Base-by-base conservation (phyloP, 1,284 basidiomycete species). In the Ustilago hordei region DNA sequence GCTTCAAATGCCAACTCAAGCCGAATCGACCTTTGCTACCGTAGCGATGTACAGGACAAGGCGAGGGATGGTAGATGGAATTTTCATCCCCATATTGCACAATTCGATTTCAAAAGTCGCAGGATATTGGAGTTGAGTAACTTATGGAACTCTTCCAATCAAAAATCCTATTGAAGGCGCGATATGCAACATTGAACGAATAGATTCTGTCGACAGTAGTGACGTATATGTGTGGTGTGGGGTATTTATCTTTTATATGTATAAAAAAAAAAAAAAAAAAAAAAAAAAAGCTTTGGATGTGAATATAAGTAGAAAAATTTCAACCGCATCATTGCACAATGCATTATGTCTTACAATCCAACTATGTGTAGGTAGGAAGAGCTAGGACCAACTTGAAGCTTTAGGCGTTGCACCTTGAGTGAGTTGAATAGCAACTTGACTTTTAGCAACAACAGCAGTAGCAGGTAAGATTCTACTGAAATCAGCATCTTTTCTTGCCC, bases 381-480 rank as follows among this genome's bases (percentile, higher is more conserved):
- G 23, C 52, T 53, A 77, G 69, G 69, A 77, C 75, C 75, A 77
- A 31, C 69, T 72, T 1, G 66, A 69, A 13, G 62, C 69, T 52
- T 77, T 69, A 2, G 75, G 75, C 7, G 75, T 77, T 13, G 60
- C 65, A 0, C 61, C 69, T 23, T 77, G 66, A 8, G 48, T 66
- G 17, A 75, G 23, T 54, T 74, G 59, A 2, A 74, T 41, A 32
- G 32, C 31, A 2, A 15, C 45, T 11, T 35, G 31, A 17, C 35
- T 50, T 7, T 28, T 43, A 0, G 12, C 11, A 15, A 1, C 15
- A 41, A 6, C 15, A 8, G 34, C 45, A 15, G 45, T 35, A 13
- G 23, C 23, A 23, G 31, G 23, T 19, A 31, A 2, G 23, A 50
- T 32, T 11, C 48, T 15, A 50, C 48, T 50, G 28, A 31, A 28